Percentiles rank a stretch among this genome's conserved stretches.
Evolutionary conservation across 768 basidiomycete genomes (phyloP).

Genomic region (Suillus tomentosus): DNA sequence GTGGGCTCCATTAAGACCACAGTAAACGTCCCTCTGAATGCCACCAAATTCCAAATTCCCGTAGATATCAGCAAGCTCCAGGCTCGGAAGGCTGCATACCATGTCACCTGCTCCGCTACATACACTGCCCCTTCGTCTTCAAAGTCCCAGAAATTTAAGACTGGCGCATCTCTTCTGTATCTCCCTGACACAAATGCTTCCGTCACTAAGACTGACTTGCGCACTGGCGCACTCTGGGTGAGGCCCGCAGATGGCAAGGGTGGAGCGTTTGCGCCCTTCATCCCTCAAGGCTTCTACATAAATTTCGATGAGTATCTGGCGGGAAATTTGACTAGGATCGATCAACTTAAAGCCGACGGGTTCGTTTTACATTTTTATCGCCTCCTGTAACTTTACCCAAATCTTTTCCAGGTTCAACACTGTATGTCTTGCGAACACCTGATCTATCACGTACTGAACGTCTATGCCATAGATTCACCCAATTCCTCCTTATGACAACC

Average conservation of each 20-base stretch:
- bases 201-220: constrained; percentile 50
- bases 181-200: constrained; percentile 39
- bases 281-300: constrained; percentile 80
- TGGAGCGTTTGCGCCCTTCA: constrained; percentile 37
- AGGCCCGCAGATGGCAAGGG: constrained; percentile 32
- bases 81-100: constrained; percentile 32
- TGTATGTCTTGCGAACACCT: constrained; percentile 17
- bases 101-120: constrained; percentile 38
- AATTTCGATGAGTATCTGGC: constrained; percentile 56
- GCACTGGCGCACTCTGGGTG: constrained; percentile 46
- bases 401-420: constrained; percentile 21
- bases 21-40: constrained; percentile 40
- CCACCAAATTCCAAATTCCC: constrained; percentile 35
- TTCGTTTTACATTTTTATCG: constrained; percentile 11
- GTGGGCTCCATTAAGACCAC: constrained; percentile 26
- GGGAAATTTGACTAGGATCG: constrained; percentile 51
- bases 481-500: constrained; percentile 64
- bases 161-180: constrained; percentile 40
- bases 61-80: constrained; percentile 34
- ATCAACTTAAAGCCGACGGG: constrained; percentile 64
- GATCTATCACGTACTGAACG: constrained; percentile 22
- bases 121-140: constrained; percentile 20
- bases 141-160: constrained; percentile 29
- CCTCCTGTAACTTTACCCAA: not conserved
- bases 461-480: constrained; percentile 59